phyloP scores from a whole-genome alignment of 495 filamentous ascomycete genomes.

The Xylaria grammica region DNA sequence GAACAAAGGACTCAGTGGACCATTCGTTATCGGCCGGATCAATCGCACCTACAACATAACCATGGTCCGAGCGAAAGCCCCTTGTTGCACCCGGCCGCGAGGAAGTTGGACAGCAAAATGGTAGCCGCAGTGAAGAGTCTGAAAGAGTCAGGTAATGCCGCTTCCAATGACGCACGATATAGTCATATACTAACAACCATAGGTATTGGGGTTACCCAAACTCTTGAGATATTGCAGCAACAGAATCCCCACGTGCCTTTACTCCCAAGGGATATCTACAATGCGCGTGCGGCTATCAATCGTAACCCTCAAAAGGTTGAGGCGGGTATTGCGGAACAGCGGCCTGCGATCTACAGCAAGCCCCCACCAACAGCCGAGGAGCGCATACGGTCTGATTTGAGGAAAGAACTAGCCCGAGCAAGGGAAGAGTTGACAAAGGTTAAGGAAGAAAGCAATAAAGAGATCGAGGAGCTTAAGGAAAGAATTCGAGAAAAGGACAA shows the following conservation, averaged over 20 bases:
- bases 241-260: conserved; percentile 59
- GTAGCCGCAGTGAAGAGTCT: conserved; percentile 60
- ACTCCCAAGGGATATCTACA: conserved; percentile 62
- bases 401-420: conserved; percentile 54
- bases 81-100: conserved; percentile 58
- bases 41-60: conserved; percentile 56
- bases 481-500: conserved; percentile 58
- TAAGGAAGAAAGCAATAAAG: conserved; percentile 51
- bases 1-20: conserved; percentile 63
- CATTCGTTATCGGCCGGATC: conserved; percentile 58
- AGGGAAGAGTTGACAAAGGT: conserved; percentile 55
- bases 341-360: conserved; percentile 62
- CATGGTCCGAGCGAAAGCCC: conserved; percentile 62
- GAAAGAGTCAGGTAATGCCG: conserved; percentile 58
- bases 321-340: conserved; percentile 53
- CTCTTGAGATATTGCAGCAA: conserved; percentile 60
- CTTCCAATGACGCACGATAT: not conserved
- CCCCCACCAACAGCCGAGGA: conserved; percentile 61
- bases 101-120: conserved; percentile 63
- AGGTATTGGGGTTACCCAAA: conserved; percentile 62
- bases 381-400: conserved; percentile 58
- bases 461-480: conserved; percentile 55
- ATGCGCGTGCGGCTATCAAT: conserved; percentile 62
- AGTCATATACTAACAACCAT: conserved; percentile 28
- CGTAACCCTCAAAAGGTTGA: conserved; percentile 61